A percentile compares a stretch with the other conserved stretches of the same genome.
These are phyloP conservation scores for Senna siamea DNA, from an alignment of 306 rosid species.

Conservation along the genomic window DNA sequence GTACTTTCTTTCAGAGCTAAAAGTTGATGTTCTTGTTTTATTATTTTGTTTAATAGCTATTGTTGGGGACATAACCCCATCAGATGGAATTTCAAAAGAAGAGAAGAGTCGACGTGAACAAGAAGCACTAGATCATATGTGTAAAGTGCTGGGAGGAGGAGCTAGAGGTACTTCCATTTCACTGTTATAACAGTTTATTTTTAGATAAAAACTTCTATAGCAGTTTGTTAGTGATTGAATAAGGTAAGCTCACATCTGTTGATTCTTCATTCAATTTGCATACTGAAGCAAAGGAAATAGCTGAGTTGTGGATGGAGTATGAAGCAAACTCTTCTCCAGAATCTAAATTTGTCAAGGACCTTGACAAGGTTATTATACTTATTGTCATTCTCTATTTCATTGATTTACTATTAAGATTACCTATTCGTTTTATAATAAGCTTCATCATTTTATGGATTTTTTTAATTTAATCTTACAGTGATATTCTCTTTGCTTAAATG, in stretches of 20 bases:
- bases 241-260: constrained; percentile 25
- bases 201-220: no score
- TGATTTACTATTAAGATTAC: constrained; percentile 21
- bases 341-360: constrained; percentile 93
- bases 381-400: constrained; percentile 20
- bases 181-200: background rate
- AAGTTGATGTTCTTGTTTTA: constrained; percentile 22
- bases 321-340: constrained; percentile 78
- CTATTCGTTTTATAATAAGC: constrained; percentile 18
- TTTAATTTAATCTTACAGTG: background rate
- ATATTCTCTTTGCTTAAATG: constrained; percentile 23
- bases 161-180: constrained; percentile 58
- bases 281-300: constrained; percentile 73
- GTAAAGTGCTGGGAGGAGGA: constrained; percentile 93
- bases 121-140: constrained; percentile 85
- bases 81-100: constrained; percentile 76
- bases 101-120: constrained; percentile 77
- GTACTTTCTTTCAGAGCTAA: background rate
- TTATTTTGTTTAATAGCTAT: constrained; percentile 59
- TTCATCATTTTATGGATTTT: background rate
- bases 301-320: constrained; percentile 85
- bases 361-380: constrained; percentile 66
- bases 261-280: constrained; percentile 24
- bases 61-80: constrained; percentile 91
- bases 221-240: constrained; percentile 27